A percentile compares a stretch with the other conserved stretches of the same genome.
Evolutionary conservation across 2,329 filamentous ascomycete genomes (phyloP).

Genomic region (Verticillium longisporum): DNA sequence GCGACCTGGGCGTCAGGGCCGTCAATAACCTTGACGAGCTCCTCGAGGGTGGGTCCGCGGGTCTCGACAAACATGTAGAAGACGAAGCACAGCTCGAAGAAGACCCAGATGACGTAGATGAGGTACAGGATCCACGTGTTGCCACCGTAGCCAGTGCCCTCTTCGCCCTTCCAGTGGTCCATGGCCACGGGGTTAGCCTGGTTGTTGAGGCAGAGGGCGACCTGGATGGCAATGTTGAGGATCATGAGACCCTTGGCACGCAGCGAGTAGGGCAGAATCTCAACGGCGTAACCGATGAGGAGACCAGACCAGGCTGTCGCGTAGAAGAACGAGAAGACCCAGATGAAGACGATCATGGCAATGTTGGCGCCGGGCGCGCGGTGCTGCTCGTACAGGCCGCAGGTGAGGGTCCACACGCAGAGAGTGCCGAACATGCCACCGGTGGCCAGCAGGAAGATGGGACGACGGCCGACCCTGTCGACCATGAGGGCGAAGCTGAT

Average conservation of each 20-base stretch:
- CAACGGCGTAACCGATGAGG: conserved; percentile 45
- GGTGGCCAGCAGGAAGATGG: conserved; percentile 43
- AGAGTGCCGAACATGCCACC: conserved; percentile 41
- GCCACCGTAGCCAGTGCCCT: conserved; percentile 10
- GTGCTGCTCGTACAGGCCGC: conserved; percentile 37
- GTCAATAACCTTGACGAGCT: conserved; percentile 61
- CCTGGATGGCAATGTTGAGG: conserved; percentile 50
- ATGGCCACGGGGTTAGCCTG: conserved; percentile 50
- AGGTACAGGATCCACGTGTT: conserved; percentile 47
- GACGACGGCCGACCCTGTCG: conserved; percentile 48
- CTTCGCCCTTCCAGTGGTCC: conserved; percentile 20
- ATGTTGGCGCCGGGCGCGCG: conserved; percentile 24
- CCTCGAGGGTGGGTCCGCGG: conserved; percentile 57
- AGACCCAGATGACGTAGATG: conserved; percentile 49
- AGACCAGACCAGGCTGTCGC: conserved; percentile 51
- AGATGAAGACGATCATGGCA: conserved; percentile 36
- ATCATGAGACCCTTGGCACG: conserved; percentile 47
- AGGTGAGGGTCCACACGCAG: conserved; percentile 40
- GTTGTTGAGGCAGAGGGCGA: conserved; percentile 45
- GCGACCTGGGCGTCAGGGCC: conserved; percentile 47
- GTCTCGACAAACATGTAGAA: conserved; percentile 56
- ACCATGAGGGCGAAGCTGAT: conserved; percentile 44
- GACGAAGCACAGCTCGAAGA: conserved; percentile 46
- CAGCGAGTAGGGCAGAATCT: conserved; percentile 44
- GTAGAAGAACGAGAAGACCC: conserved; percentile 37